Evolutionary conservation across 768 basidiomycete species (phyloP), one percentile per base, ranked within the genome.

Genomic region (Russula sp.): DNA sequence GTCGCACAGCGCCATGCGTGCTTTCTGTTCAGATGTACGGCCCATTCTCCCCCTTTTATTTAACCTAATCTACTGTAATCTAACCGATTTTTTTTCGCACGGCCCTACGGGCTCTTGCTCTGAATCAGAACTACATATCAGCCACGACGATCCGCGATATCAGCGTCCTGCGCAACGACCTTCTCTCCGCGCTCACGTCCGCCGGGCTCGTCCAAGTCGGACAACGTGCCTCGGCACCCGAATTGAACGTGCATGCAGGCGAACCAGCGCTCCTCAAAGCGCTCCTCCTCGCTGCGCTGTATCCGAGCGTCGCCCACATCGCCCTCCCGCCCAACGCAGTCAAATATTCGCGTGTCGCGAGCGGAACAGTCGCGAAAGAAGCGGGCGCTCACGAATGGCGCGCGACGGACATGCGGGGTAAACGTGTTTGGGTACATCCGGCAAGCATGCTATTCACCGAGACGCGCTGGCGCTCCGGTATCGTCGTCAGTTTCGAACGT

Each of bases 381-480:
- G 90, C 92, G 69, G 83, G 83, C 42, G 92, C 93, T 24, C 84
- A 84, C 64, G 92, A 97, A 71, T 90, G 88, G 80, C 87, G 88
- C 73, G 81, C 94, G 66, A 90, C 82, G 68, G 94, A 96, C 72
- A 73, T 88, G 57, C 77, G 78, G 54, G 72, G 73, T 13, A 80
- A 77, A 13, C 79, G 91, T 10, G 88, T 92, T 8, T 94, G 93
- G 76, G 72, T 92, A 26, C 94, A 96, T 72, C 94, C 94, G 0
- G 81, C 80, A 11, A 94, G 92, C 50, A 81, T 91, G 5, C 76
- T 94, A 22, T 98, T 98, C 71, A 79, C 79, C 32, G 83, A 83
- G 59, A 79, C 84, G 26, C 79, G 79, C 42, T 93, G 94, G 86
- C 88, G 84, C 61, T 81, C 85, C 18, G 88, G 88, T 2, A 93